Percentiles rank a stretch among this genome's conserved stretches.
Conservation (phyloP, 2,329 filamentous ascomycete species). For the Alternaria tenuissima region DNA sequence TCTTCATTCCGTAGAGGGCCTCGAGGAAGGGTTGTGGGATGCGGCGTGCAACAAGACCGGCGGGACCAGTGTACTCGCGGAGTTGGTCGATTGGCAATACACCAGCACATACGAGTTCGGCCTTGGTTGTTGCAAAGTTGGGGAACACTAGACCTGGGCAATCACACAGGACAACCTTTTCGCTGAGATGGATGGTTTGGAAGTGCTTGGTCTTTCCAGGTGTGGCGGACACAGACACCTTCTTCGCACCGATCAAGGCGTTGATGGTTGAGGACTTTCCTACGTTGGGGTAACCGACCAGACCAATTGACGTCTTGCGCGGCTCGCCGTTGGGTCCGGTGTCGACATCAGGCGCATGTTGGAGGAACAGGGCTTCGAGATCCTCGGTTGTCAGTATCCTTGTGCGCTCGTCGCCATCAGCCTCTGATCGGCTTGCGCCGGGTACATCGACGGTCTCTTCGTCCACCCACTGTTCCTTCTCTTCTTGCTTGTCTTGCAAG, state of each 20-base stretch:
- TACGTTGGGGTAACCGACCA: constrained; percentile 98
- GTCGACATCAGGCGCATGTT: constrained; percentile 71
- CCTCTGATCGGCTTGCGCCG: constrained; percentile 46
- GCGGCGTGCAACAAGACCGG: constrained; percentile 80
- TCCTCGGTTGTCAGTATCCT: constrained; percentile 92
- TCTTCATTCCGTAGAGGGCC: constrained; percentile 91
- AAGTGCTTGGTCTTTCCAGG: constrained; percentile 99
- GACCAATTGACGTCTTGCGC: constrained; percentile 83
- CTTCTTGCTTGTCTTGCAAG: constrained; percentile 54
- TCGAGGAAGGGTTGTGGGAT: constrained; percentile 91
- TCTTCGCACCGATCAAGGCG: constrained; percentile 96
- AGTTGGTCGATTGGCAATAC: constrained; percentile 96
- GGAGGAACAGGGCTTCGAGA: constrained; percentile 85
- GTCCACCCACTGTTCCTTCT: constrained; percentile 52
- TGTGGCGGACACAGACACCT: constrained; percentile 96
- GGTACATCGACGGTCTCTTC: constrained; percentile 50
- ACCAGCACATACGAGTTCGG: constrained; percentile 93
- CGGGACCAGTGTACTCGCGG: constrained; percentile 88
- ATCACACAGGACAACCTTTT: constrained; percentile 91
- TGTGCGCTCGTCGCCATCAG: constrained; percentile 57
- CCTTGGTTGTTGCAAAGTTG: constrained; percentile 96
- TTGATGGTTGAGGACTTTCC: constrained; percentile 99
- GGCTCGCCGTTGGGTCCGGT: constrained; percentile 58
- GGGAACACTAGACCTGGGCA: constrained; percentile 98
- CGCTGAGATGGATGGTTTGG: constrained; percentile 94